These are phyloP conservation scores for Stevia rebaudiana DNA, from an alignment of 140 eudicot genomes.

Conservation along the genomic window DNA sequence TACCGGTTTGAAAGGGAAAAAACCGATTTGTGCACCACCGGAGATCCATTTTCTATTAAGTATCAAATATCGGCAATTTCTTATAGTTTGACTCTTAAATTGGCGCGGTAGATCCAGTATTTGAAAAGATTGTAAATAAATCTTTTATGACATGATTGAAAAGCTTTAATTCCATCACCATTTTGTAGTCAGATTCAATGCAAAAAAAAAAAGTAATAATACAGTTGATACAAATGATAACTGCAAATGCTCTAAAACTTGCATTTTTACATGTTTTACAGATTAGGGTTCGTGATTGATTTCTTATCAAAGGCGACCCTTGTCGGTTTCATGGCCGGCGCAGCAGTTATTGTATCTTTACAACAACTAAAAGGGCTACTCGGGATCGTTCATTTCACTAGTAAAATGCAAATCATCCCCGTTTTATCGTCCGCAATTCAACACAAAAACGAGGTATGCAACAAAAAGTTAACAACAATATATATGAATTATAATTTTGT, in stretches of 20 bases:
- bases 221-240: background rate
- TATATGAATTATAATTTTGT: too few species aligned
- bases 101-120: too few species aligned
- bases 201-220: background rate
- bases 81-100: background rate
- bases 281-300: conserved; percentile 95
- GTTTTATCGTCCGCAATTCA: conserved; percentile 68
- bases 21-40: too few species aligned
- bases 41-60: background rate
- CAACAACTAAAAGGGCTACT: conserved; percentile 93
- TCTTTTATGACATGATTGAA: background rate
- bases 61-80: too few species aligned
- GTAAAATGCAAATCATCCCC: conserved; percentile 84
- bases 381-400: conserved; percentile 91
- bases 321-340: conserved; percentile 97
- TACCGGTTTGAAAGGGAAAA: too few species aligned
- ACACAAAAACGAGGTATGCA: conserved; percentile 62
- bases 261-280: conserved; percentile 22
- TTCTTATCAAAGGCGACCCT: conserved; percentile 92
- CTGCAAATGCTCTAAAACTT: conserved; percentile 1
- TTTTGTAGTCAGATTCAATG: background rate
- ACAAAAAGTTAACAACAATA: background rate
- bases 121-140: too few species aligned
- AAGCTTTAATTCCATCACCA: background rate
- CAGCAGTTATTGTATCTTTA: conserved; percentile 89